These are phyloP conservation scores for Cystobasidiaceae sp. DNA, from an alignment of 1,284 basidiomycete species.

Conservation along the genomic window DNA sequence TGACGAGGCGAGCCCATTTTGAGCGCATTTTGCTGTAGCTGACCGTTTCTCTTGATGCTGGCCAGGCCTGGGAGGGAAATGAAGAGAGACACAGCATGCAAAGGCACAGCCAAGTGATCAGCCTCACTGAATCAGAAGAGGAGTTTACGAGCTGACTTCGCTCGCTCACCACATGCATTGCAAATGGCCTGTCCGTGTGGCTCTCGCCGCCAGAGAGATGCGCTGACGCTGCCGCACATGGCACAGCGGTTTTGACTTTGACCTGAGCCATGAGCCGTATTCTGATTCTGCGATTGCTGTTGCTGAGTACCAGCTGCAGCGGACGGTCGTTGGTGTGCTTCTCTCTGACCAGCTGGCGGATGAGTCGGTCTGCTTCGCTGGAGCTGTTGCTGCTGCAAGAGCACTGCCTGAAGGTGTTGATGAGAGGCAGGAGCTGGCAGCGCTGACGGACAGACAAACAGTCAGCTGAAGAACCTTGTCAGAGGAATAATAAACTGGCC, in stretches of 20 bases:
- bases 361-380: not conserved
- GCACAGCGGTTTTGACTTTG: constrained; percentile 57
- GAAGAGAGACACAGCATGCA: not conserved
- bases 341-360: not conserved
- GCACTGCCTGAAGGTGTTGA: constrained; percentile 15
- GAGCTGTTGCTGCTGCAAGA: constrained; percentile 21
- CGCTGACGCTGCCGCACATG: constrained; percentile 88
- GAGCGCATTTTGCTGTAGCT: too few species aligned
- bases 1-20: too few species aligned
- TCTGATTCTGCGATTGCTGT: not conserved
- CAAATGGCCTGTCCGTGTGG: constrained; percentile 82
- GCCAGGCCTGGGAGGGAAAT: not conserved
- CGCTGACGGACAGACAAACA: not conserved
- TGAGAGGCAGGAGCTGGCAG: not conserved
- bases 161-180: constrained; percentile 72
- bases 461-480: not conserved
- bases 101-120: not conserved
- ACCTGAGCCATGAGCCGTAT: not conserved
- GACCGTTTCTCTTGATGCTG: not conserved
- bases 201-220: constrained; percentile 86
- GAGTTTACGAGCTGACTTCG: too few species aligned
- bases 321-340: too few species aligned
- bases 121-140: not conserved
- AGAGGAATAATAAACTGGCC: too few species aligned
- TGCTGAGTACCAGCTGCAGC: not conserved